Conservation (phyloP, 768 basidiomycete species). For the Paxillus ammoniavirescens region DNA sequence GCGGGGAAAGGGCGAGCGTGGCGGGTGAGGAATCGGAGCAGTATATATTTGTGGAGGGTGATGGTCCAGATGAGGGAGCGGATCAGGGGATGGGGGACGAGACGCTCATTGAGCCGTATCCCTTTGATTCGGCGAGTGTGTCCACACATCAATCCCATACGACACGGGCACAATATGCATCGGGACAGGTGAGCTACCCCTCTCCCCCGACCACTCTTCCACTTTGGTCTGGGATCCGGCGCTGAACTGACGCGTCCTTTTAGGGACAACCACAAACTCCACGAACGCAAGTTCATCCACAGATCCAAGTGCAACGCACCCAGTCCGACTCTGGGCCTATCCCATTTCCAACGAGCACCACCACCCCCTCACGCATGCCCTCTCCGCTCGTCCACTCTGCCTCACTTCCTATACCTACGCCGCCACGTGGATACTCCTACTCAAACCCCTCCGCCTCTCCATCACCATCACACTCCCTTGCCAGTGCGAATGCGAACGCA, state of each 20-base stretch:
- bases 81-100: constrained; percentile 15
- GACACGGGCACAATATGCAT: constrained; percentile 1
- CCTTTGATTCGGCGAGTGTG: constrained; percentile 20
- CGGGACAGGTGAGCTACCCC: constrained; percentile 13
- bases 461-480: constrained; percentile 8
- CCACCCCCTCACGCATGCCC: constrained; percentile 10
- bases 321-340: constrained; percentile 18
- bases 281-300: not conserved
- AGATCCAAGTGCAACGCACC: constrained; percentile 22
- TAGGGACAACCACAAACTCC: constrained; percentile 18
- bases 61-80: constrained; percentile 3
- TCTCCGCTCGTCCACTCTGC: constrained; percentile 26
- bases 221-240: not conserved
- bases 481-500: not conserved
- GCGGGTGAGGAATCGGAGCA: constrained; percentile 18
- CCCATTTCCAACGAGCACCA: constrained; percentile 1
- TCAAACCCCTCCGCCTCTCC: constrained; percentile 10
- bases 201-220: not conserved
- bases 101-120: constrained; percentile 20
- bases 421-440: constrained; percentile 4
- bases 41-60: constrained; percentile 26
- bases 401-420: constrained; percentile 18
- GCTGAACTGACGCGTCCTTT: not conserved
- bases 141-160: constrained; percentile 19
- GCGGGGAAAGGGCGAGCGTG: not conserved